Evolutionary conservation across 345 rosid genomes (phyloP).

Genomic region (Abelmoschus esculentus): DNA sequence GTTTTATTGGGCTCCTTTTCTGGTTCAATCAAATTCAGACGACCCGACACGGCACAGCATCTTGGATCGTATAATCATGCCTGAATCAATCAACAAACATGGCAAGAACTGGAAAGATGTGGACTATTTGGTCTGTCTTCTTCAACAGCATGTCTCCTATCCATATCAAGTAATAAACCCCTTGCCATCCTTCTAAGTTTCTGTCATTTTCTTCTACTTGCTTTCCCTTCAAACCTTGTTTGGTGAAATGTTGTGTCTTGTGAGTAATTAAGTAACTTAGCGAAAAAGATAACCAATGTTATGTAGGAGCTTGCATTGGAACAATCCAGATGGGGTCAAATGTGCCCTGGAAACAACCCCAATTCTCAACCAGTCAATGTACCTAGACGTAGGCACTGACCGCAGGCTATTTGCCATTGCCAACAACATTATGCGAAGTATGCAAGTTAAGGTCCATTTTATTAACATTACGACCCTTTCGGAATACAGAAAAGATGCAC

Average conservation of each 20-base stretch:
- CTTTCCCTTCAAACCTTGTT: background rate
- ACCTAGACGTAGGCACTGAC: conserved; percentile 65
- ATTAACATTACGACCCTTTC: conserved; percentile 70
- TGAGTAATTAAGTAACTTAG: background rate
- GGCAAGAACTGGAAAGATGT: conserved; percentile 74
- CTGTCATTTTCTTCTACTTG: background rate
- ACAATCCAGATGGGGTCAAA: conserved; percentile 69
- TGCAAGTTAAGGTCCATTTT: conserved; percentile 52
- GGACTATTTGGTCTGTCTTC: conserved; percentile 80
- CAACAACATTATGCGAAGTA: conserved; percentile 39
- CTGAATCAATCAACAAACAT: conserved; percentile 74
- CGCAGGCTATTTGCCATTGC: conserved; percentile 45
- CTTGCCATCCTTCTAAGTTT: background rate
- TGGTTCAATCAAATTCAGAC: conserved; percentile 91
- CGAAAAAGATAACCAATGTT: background rate
- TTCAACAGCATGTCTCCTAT: conserved; percentile 89
- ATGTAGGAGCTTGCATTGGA: conserved; percentile 80
- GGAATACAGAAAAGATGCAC: conserved; percentile 84
- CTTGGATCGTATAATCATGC: conserved; percentile 67
- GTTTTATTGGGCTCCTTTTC: conserved; percentile 94
- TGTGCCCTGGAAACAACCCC: conserved; percentile 75
- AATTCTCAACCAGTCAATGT: conserved; percentile 43
- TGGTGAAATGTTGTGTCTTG: no score
- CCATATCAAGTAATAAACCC: conserved; percentile 54
- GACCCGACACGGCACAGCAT: conserved; percentile 69